Base-by-base conservation (phyloP, 129 eudicot species). In the Oenanthe sinensis region DNA sequence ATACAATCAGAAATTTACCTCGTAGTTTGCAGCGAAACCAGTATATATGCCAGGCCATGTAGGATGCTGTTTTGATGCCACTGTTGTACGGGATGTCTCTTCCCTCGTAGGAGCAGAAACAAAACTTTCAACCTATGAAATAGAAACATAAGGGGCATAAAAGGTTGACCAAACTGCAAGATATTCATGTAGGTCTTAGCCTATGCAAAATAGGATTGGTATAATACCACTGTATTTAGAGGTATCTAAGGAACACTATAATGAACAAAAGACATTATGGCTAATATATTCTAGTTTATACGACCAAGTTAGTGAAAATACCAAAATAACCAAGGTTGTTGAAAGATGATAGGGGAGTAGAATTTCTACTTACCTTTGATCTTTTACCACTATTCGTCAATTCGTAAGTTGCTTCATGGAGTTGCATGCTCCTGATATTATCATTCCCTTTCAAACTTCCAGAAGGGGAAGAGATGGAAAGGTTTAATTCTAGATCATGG, bases 401-500 rank as follows among this genome's bases (percentile, higher is more conserved):
- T 79, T 83, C 88, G 50, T 73, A 45, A 71, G 84, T 30, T 44
- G 78, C 75, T 70, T 46, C 80, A 24, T 85, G 83, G 77, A 84
- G 71, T 17, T 81, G 85, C 77, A 80, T 37, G 49, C 78, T 81
- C 70, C 81, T 78, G 67, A 77, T 63, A 24, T 72, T 85, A 63
- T 81, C 81, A 58, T 72, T 84, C 75, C 77, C 82, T 49, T 81
- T 82, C 30, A 83, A 79, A 73, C 78, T 85, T 30, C 83, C 88
- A 65, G 75, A 71, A 54, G 92, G 72, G 82, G 91, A 76, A 75
- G 91, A 89, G 70, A 87, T 82, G 68, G 93, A 82, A 52, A 93
- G 97, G 82, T 85, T 89, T 79, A 93, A 97, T 85, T 93, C 96
- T 76, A 93, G 96, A 81, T 86, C 85, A 82, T 83, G 82, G 46